Percentiles rank a stretch among this genome's conserved stretches.
These are phyloP conservation scores for Leucosporidium scottii DNA, from an alignment of 768 basidiomycete species.

Conservation along the genomic window DNA sequence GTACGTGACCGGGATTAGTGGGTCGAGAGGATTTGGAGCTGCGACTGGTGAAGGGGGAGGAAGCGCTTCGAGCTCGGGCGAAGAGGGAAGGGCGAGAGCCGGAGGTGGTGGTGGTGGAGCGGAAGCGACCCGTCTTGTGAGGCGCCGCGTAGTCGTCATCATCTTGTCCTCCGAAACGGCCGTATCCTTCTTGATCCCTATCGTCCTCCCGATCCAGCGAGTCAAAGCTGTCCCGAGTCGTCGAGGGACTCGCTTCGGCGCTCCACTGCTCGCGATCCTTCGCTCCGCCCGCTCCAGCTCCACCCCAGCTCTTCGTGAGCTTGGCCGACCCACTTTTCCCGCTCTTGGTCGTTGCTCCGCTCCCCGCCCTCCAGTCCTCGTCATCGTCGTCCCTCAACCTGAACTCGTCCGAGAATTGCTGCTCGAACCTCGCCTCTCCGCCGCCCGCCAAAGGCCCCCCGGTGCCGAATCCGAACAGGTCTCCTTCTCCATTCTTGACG, in stretches of 20 bases:
- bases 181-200: background rate
- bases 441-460: background rate
- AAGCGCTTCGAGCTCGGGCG: background rate
- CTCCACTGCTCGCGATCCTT: background rate
- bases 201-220: conserved; percentile 8
- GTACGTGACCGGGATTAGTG: no score
- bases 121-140: background rate
- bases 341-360: background rate
- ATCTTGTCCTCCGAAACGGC: background rate
- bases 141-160: background rate
- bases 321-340: background rate
- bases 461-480: background rate
- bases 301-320: no score
- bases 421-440: conserved; percentile 4
- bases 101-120: background rate
- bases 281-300: background rate
- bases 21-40: background rate
- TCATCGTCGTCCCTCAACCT: background rate
- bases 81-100: background rate
- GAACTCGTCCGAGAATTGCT: background rate
- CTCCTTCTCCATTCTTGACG: background rate
- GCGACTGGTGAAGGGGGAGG: background rate
- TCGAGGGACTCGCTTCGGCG: background rate
- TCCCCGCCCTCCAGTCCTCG: background rate
- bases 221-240: background rate